phyloP scores from a whole-genome alignment of 805 yeast genomes.

The Candida sonorensis region DNA sequence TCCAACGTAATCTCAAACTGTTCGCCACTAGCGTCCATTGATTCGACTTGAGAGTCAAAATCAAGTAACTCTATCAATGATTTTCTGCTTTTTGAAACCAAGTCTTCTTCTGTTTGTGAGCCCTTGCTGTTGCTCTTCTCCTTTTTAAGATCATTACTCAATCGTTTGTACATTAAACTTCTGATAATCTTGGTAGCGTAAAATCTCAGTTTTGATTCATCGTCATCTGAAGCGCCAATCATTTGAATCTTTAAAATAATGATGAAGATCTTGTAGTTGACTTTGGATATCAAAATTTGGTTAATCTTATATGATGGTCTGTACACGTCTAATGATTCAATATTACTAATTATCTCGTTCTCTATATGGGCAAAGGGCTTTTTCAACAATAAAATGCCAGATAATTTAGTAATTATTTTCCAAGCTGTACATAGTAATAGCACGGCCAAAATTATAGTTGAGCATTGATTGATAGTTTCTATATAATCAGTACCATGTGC shows the following conservation, averaged over 20 bases:
- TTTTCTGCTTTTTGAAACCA: slow-evolving; percentile 9
- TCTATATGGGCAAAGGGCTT: slow-evolving; percentile 39
- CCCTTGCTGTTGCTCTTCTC: too few relatives aligned
- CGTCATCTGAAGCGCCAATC: slow-evolving; percentile 69
- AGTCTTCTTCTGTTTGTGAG: too few relatives aligned
- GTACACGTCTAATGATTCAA: slow-evolving; percentile 45
- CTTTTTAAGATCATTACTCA: slow-evolving; percentile 6
- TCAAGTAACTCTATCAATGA: slow-evolving; percentile 17
- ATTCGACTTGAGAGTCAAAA: slow-evolving; percentile 21
- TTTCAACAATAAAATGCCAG: slow-evolving; percentile 45
- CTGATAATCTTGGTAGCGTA: slow-evolving; percentile 39
- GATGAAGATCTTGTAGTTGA: slow-evolving; percentile 53
- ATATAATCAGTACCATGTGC: slow-evolving; percentile 14
- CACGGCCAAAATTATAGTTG: slow-evolving; percentile 20
- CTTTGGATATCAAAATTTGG: slow-evolving; percentile 49
- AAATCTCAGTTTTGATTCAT: slow-evolving; percentile 50
- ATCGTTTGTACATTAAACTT: slow-evolving; percentile 22
- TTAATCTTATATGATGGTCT: slow-evolving; percentile 42
- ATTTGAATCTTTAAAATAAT: slow-evolving; percentile 49
- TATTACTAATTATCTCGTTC: slow-evolving; percentile 34
- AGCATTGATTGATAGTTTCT: slow-evolving; percentile 16
- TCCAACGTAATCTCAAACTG: slow-evolving; percentile 39
- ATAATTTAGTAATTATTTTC: slow-evolving; percentile 40
- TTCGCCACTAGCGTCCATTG: slow-evolving; percentile 23
- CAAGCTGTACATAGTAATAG: slow-evolving; percentile 21